These are phyloP conservation scores for Mycena chlorophos DNA, from an alignment of 768 basidiomycete genomes.

Conservation along the genomic window DNA sequence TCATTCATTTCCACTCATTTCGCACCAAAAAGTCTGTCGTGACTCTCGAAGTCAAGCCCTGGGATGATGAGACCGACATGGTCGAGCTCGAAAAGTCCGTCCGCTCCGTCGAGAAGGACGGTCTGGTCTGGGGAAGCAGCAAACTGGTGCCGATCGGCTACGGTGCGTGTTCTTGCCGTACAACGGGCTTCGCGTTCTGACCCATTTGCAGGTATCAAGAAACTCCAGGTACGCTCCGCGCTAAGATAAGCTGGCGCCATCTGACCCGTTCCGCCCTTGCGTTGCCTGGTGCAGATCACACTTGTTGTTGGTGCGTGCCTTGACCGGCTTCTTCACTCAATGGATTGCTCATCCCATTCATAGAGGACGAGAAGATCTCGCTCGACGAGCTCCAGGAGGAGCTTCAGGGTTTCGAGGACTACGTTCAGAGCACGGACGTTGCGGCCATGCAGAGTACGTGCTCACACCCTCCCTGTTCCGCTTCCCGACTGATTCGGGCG, in stretches of 20 bases:
- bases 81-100: slow-evolving; percentile 77
- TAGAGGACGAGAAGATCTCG: slow-evolving; percentile 95
- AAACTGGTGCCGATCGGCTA: slow-evolving; percentile 92
- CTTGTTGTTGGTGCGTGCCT: slow-evolving; percentile 53
- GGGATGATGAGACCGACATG: slow-evolving; percentile 99
- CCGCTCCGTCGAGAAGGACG: slow-evolving; percentile 82
- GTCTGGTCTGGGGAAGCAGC: slow-evolving; percentile 94
- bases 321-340: neutral
- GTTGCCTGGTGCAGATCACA: slow-evolving; percentile 39
- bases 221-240: slow-evolving; percentile 68
- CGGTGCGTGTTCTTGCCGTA: slow-evolving; percentile 30
- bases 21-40: slow-evolving; percentile 84
- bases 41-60: slow-evolving; percentile 97
- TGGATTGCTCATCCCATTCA: slow-evolving; percentile 2
- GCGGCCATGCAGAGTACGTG: slow-evolving; percentile 89
- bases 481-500: neutral
- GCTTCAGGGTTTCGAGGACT: slow-evolving; percentile 81
- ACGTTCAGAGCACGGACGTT: slow-evolving; percentile 88
- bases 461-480: neutral
- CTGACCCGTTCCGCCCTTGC: slow-evolving; percentile 32
- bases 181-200: slow-evolving; percentile 3
- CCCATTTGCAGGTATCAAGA: slow-evolving; percentile 65
- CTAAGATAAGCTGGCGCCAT: slow-evolving; percentile 44
- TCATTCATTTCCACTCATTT: slow-evolving; percentile 2
- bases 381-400: slow-evolving; percentile 92